Evolutionary conservation across 805 yeast genomes (phyloP), one percentile per base, ranked within the genome.

Genomic region (Tetrapisispora iriomotensis): DNA sequence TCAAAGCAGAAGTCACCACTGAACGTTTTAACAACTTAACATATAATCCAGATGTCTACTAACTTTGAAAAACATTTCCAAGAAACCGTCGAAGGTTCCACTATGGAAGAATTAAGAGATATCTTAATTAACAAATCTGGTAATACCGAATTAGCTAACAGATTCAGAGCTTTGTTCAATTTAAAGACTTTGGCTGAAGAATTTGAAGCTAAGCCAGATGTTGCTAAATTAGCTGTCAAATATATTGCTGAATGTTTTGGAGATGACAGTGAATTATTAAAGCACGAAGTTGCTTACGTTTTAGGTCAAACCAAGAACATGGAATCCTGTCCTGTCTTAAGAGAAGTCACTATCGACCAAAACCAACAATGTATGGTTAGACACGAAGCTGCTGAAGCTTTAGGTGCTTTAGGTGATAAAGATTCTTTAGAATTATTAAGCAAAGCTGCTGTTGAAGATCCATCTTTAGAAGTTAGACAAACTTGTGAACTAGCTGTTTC

Each of bases 301-400:
- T 67, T 92, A 43, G 99, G 99, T 34, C 99, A 92, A 65, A 88
- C 96, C 34, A 79, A 83, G 59, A 88, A 88, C 65, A 57, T 78
- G 49, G 62, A 74, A 41, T 86, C 95, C 42, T 83, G 90, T 44
- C 81, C 84, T 36, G 70, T 77, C 36, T 71, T 92, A 44, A 74
- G 85, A 60, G 70, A 71, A 7, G 95, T 86, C 18, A 71, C 92
- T 52, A 63, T 65, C 36, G 78, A 80, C 59, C 54, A 58, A 19
- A 69, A 68, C 49, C 97, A 90, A 67, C 92, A 83, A 58, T 70
- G 83, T 44, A 92, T 92, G 97, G 99, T 92, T 27, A 82, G 99
- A 62, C 99, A 92, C 62, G 99, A 92, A 64, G 98, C 98, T 14
- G 98, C 98, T 7, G 99, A 92, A 65, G 98, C 97, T 31, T 70